Percentiles rank a stretch among this genome's conserved stretches.
Evolutionary conservation across 1,284 basidiomycete species (phyloP).

Genomic region (Grifola frondosa): DNA sequence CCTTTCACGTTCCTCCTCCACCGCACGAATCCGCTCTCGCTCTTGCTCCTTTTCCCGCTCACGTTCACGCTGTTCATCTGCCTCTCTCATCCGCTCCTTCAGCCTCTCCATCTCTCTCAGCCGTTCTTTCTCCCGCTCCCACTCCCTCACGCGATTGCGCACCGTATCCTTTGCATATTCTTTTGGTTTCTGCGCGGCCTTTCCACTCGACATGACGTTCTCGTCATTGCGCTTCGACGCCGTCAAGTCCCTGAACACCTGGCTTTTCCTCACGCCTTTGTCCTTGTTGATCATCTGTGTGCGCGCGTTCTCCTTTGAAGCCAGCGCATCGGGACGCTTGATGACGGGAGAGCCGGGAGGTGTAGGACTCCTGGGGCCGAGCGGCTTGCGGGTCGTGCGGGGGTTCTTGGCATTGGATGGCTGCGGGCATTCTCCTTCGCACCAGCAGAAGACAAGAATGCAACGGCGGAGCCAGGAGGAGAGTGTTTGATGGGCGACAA

Average conservation of each 20-base stretch:
- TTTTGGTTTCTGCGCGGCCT: constrained; percentile 24
- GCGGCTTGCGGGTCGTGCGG: constrained; percentile 22
- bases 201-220: constrained; percentile 9
- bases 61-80: constrained; percentile 46
- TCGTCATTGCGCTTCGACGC: constrained; percentile 16
- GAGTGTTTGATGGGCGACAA: constrained; percentile 33
- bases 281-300: constrained; percentile 2
- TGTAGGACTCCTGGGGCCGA: constrained; percentile 28
- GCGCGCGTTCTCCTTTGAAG: constrained; percentile 21
- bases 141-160: constrained; percentile 51
- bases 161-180: constrained; percentile 36
- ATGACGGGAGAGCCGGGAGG: constrained; percentile 21
- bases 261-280: constrained; percentile 19
- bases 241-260: constrained; percentile 25
- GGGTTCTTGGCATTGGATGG: constrained; percentile 11
- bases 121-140: constrained; percentile 57
- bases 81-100: constrained; percentile 37
- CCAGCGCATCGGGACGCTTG: constrained; percentile 5
- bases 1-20: constrained; percentile 24
- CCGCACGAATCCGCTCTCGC: constrained; percentile 37
- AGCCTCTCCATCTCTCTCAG: constrained; percentile 53
- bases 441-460: constrained; percentile 7
- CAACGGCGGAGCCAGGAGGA: constrained; percentile 13
- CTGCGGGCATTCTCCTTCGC: constrained; percentile 38
- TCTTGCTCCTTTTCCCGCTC: constrained; percentile 50